Base-by-base conservation (phyloP, 2,329 filamentous ascomycete species). In the Penicillium hesseltinei region DNA sequence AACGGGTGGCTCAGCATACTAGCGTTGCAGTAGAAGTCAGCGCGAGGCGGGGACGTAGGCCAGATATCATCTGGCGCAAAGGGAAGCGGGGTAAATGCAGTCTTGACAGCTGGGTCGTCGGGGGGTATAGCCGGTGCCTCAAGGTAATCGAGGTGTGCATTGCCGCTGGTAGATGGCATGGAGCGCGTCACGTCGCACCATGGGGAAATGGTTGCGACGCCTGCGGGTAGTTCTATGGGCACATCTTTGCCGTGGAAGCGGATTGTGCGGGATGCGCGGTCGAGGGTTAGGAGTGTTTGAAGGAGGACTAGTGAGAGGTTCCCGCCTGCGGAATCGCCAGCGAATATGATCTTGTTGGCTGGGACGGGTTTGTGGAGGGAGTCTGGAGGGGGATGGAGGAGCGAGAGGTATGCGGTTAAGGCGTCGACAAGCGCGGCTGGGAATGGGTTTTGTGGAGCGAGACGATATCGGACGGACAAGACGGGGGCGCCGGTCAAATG, bases 381-480 rank as follows among this genome's bases (percentile, higher is more conserved):
- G 13, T 74, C 76, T 13, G 71, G 65, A 0, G 78, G 77, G 11
- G 78, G 79, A 13, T 76, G 72, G 7, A 80, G 68, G 29, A 81
- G 72, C 29, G 75, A 77, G 3, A 81, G 69, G 57, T 81, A 81
- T n/a, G 76, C 73, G 15, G 76, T 68, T n/a, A 81, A 65, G 27
- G 74, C 72, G 62, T 81, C 79, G 40, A 80, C 69, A 6, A 81
- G 64, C 3, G 76, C 76, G 5, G 77, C 71, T 17, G 78, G 79
- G 60, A 80, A 81, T 10, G 79, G 75, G 42, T 78, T 68, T 50
- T 80, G 77, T 17, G 79, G 79, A 3, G 78, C 78, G 7, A 80
- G 72, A 50, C 79, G 74, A 61, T 80, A 80, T 47, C 77, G 72
- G 25, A 81, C 75, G 11, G 76, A 79, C 33, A 80, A 69, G 25